phyloP scores from a whole-genome alignment of 2,329 filamentous ascomycete species.

The Incumbomyces delicatus region DNA sequence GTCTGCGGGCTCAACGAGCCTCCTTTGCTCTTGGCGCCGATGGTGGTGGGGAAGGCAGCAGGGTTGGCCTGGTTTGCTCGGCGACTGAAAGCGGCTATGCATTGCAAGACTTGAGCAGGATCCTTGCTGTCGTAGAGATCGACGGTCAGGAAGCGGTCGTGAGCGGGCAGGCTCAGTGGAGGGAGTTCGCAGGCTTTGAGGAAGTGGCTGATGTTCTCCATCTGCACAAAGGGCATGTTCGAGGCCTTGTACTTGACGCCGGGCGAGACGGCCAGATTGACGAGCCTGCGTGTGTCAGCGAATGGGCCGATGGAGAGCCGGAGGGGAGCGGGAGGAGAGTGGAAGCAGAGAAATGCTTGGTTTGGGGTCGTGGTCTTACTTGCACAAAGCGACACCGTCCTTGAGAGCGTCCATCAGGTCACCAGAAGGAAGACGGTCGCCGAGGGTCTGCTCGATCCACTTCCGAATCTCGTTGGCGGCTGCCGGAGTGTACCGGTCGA shows the following conservation, averaged over 20 bases:
- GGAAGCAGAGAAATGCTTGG: neutral
- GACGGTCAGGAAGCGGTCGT: slow-evolving; percentile 94
- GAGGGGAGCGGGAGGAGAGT: too few relatives aligned
- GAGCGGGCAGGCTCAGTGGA: slow-evolving; percentile 77
- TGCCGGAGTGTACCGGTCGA: slow-evolving; percentile 84
- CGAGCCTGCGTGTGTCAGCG: slow-evolving; percentile 49
- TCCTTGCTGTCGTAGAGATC: slow-evolving; percentile 95
- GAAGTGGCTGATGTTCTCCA: slow-evolving; percentile 98
- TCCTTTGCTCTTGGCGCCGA: slow-evolving; percentile 61
- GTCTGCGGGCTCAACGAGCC: slow-evolving; percentile 55
- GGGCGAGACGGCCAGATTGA: slow-evolving; percentile 70
- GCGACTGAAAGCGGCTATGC: slow-evolving; percentile 81
- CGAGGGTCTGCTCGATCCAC: slow-evolving; percentile 79
- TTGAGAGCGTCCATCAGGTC: slow-evolving; percentile 81
- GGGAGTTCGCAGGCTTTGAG: slow-evolving; percentile 75
- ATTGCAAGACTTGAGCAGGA: slow-evolving; percentile 90
- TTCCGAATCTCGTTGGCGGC: slow-evolving; percentile 73
- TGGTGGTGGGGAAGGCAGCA: slow-evolving; percentile 59
- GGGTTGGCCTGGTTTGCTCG: slow-evolving; percentile 69
- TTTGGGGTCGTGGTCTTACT: slow-evolving; percentile 46
- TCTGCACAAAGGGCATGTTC: slow-evolving; percentile 94
- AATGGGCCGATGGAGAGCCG: slow-evolving; percentile 6
- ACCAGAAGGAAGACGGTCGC: slow-evolving; percentile 57
- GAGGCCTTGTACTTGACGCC: slow-evolving; percentile 86
- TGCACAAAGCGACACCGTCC: slow-evolving; percentile 88